phyloP scores from a whole-genome alignment of 805 yeast genomes.

The Diddensiella transvaalensis region DNA sequence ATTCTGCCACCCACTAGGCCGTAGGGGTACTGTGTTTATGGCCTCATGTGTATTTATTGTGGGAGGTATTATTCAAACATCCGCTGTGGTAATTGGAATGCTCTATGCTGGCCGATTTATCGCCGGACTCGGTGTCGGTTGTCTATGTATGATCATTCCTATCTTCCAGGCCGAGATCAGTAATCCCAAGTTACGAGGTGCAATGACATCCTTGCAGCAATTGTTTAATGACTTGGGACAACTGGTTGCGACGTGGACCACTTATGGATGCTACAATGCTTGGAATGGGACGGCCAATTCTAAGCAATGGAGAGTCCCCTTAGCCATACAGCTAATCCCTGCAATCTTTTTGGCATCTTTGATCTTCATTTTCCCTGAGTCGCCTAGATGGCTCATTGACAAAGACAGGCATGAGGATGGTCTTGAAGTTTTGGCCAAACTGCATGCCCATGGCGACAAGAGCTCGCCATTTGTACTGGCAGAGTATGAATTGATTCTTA shows the following conservation, averaged over 20 bases:
- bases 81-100: conserved; percentile 42
- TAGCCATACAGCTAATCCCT: conserved; percentile 11
- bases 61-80: conserved; percentile 58
- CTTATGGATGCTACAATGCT: conserved; percentile 50
- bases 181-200: conserved; percentile 54
- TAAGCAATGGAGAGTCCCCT: conserved; percentile 12
- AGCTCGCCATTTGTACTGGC: conserved; percentile 10
- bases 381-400: conserved; percentile 77
- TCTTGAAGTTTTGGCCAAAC: conserved; percentile 54
- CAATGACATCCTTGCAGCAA: conserved; percentile 58
- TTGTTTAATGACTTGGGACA: conserved; percentile 63
- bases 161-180: conserved; percentile 58
- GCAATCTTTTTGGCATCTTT: conserved; percentile 39
- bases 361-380: conserved; percentile 68
- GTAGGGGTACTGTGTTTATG: conserved; percentile 50
- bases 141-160: conserved; percentile 61
- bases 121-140: conserved; percentile 61
- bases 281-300: neutral
- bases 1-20: conserved; percentile 59
- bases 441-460: conserved; percentile 37
- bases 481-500: conserved; percentile 35
- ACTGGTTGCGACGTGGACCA: conserved; percentile 47
- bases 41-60: conserved; percentile 58
- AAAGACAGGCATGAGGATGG: conserved; percentile 58
- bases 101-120: conserved; percentile 58